phyloP scores from a whole-genome alignment of 768 basidiomycete genomes.

The Collybia sordida region DNA sequence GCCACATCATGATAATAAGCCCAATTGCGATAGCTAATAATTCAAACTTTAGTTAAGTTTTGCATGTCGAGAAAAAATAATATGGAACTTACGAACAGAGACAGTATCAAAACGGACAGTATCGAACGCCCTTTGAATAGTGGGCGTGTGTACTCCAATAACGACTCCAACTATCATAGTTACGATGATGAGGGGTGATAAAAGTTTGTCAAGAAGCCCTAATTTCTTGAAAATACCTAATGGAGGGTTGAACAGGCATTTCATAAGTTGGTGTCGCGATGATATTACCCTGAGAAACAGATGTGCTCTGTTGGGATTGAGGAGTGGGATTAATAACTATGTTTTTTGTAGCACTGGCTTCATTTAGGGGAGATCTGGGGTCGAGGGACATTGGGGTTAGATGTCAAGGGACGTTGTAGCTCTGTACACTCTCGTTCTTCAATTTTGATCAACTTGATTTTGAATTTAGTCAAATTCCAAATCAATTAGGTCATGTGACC shows the following conservation, averaged over 20 bases:
- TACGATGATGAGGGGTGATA: slow-evolving; percentile 53
- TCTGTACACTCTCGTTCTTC: not conserved
- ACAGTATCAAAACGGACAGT: slow-evolving; percentile 65
- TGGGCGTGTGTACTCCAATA: slow-evolving; percentile 65
- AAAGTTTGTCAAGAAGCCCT: slow-evolving; percentile 18
- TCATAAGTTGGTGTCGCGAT: too few relatives aligned
- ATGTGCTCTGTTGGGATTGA: too few relatives aligned
- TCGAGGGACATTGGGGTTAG: not conserved
- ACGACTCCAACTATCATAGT: slow-evolving; percentile 77
- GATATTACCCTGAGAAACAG: not conserved
- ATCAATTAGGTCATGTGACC: slow-evolving; percentile 9
- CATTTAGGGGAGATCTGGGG: not conserved
- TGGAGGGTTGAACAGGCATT: not conserved
- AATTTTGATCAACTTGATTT: slow-evolving; percentile 13
- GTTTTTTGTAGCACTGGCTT: too few relatives aligned
- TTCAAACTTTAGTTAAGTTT: not conserved
- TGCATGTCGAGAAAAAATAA: not conserved
- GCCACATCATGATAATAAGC: slow-evolving; percentile 89
- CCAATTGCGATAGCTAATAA: slow-evolving; percentile 74
- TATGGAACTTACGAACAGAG: slow-evolving; percentile 64
- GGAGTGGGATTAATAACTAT: too few relatives aligned
- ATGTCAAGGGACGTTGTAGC: not conserved
- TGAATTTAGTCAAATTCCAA: slow-evolving; percentile 15
- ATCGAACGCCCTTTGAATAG: slow-evolving; percentile 61
- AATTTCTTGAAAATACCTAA: slow-evolving; percentile 17